Evolutionary conservation across 1,139 yeast species (phyloP), one percentile per base, ranked within the genome.

Genomic region (Wickerhamiella pararugosa): DNA sequence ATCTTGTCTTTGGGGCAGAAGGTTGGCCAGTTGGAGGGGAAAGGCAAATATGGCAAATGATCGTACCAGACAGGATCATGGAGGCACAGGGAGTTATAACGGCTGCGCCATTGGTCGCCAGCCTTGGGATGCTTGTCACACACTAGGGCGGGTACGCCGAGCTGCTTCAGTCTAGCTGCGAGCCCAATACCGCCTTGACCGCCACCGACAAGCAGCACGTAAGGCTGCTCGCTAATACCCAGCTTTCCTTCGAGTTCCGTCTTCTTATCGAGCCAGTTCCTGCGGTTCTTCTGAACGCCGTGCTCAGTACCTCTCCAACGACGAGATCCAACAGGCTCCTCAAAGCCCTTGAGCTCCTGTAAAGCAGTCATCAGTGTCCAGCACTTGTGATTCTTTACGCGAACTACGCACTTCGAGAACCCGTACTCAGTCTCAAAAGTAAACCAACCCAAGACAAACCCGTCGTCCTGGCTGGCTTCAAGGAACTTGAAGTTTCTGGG

Each of bases 71-170:
- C 65, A 2, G 70, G 69, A 49, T 67, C 71, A 49, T 66, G 71
- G 29, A 67, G 52, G 9, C 65, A 67, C 41, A 66, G 53, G 49
- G 64, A 66, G 50, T 64, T 63, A 53, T 66, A 66, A 35, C 71
- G 54, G 46, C 61, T 60, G 49, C 70, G 55, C 73, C 70, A 66
- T 49, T 66, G 66, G 49, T 67, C 71, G 48, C 71, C 71, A 41
- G 66, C 54, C 25, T 54, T 51, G 25, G 46, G 41, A 47, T 65
- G 62, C 31, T 60, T 55, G 37, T 66, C 71, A 7, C 67, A 57
- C 44, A 66, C 60, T 39, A 67, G 51, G 1, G 61, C 53, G 41
- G 60, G 59, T 36, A 64, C 53, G 9, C 70, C 70, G 56, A 63
- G 58, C 6, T 57, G 54, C 49, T 64, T 64, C 49, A 66, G 55